Percentiles rank a stretch among this genome's conserved stretches.
These are phyloP conservation scores for Fusarium succisae DNA, from an alignment of 2,329 filamentous ascomycete genomes.

Conservation along the genomic window DNA sequence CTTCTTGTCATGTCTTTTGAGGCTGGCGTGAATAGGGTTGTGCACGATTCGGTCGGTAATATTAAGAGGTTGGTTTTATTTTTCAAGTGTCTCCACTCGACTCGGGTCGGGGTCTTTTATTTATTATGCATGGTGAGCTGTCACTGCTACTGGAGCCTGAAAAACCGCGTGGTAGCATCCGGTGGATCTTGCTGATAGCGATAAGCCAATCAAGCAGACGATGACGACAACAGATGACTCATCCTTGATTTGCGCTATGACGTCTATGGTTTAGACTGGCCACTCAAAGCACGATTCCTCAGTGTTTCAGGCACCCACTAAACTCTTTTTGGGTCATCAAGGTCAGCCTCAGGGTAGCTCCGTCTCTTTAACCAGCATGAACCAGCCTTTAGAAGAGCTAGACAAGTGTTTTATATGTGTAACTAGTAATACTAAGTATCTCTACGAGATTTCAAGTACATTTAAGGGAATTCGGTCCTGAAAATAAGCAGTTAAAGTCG, in stretches of 20 bases:
- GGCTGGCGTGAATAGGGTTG: background rate
- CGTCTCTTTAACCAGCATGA: background rate
- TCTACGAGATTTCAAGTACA: fast-evolving
- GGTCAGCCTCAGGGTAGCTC: background rate
- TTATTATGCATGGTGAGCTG: background rate
- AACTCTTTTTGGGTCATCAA: background rate
- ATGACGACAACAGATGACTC: background rate
- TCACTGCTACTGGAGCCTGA: background rate
- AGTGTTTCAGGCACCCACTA: background rate
- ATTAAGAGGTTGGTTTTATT: conserved; percentile 1
- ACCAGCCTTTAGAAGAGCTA: fast-evolving
- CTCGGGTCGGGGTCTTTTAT: background rate
- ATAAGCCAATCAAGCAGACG: background rate
- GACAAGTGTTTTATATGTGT: fast-evolving
- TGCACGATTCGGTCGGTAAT: background rate
- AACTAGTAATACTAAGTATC: fast-evolving
- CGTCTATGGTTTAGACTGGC: background rate
- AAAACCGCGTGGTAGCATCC: background rate
- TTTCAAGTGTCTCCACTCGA: background rate
- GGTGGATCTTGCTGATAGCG: background rate
- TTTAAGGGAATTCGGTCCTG: too few relatives aligned
- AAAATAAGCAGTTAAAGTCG: fast-evolving
- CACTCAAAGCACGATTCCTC: background rate
- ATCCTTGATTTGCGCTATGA: background rate
- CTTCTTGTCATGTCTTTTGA: background rate